Conservation (phyloP, 306 rosid species). For the Trifolium dubium region DNA sequence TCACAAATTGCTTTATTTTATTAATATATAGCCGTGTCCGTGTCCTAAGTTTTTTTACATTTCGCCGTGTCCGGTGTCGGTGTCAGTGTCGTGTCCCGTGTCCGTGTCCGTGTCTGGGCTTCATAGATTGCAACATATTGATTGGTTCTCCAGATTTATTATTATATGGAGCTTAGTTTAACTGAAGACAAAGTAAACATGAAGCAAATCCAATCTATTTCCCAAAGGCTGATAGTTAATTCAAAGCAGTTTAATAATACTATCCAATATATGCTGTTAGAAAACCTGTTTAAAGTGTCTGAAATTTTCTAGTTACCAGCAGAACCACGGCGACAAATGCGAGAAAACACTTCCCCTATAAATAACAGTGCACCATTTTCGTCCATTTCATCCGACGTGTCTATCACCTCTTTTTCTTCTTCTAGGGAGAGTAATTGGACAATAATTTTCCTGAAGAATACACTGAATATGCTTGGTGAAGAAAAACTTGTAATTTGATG, state of each 20-base stretch:
- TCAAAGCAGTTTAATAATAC: conserved; percentile 16
- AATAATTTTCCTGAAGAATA: conserved; percentile 80
- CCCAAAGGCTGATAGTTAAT: conserved; percentile 32
- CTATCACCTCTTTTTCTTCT: conserved; percentile 54
- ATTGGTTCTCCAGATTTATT: neutral
- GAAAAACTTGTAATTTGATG: conserved; percentile 43
- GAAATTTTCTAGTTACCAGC: conserved; percentile 64
- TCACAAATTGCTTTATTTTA: too few species aligned
- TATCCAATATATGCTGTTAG: neutral
- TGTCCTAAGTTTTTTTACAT: too few species aligned
- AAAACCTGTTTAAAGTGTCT: conserved; percentile 38
- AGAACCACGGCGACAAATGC: conserved; percentile 92
- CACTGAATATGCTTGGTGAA: conserved; percentile 66
- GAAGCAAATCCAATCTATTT: conserved; percentile 34
- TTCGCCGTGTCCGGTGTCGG: too few species aligned
- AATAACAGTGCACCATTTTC: conserved; percentile 61
- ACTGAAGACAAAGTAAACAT: neutral
- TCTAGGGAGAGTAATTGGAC: conserved; percentile 74
- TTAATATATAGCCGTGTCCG: too few species aligned
- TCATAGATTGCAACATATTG: neutral
- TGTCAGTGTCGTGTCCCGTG: too few species aligned
- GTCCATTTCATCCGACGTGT: conserved; percentile 36
- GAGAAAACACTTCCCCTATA: conserved; percentile 84
- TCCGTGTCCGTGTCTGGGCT: too few species aligned
- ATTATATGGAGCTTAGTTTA: neutral